Evolutionary conservation across 352 stramenopile genomes (phyloP), one percentile per base, ranked within the genome.

Genomic region (Phytopythium cucurbitacearum): DNA sequence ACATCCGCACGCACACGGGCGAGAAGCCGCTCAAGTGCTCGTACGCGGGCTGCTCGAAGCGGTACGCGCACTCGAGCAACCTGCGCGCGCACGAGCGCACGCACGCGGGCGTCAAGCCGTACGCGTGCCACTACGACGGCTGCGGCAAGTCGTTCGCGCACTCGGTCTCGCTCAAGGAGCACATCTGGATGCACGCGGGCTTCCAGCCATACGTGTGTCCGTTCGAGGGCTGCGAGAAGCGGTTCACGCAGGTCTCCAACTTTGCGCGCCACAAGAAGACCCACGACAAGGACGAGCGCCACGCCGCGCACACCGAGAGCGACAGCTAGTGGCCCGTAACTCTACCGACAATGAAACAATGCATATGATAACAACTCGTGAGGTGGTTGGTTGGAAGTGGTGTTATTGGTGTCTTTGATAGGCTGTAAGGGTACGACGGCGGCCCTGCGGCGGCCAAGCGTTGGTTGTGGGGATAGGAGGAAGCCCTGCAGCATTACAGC

Each of bases 161-260:
- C 65, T 95, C 81, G 21, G 89, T 93, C 40, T 97, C 91, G 47
- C 67, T 97, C 12, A 96, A 93, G 55, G 91, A 96, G 57, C 89
- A 97, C 67, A 95, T 96, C 40, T 93, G 88, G 76, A 95, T 94
- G 71, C 89, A 97, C 57, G 87, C 82, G 0, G 86, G 85, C 33
- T 88, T 95, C 60, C 86, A 96, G 64, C 89, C 89, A 28, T 97
- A 95, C 65, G 80, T 94, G 54, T 97, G 89, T 84, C 88, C 82
- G 33, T 95, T 89, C 42, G 76, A 89, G 51, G 85, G 80, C 42
- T 97, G 89, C 49, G 73, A 88, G 54, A 96, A 96, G 67, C 87
- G 85, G 50, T 97, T 97, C 43, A 94, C 87, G 53, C 87, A 96
- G 43, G 84, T 92, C 35, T 91, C 79, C 32, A 91, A 93, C 61